Conservation (phyloP, 306 rosid genomes). For the Lablab purpureus region DNA sequence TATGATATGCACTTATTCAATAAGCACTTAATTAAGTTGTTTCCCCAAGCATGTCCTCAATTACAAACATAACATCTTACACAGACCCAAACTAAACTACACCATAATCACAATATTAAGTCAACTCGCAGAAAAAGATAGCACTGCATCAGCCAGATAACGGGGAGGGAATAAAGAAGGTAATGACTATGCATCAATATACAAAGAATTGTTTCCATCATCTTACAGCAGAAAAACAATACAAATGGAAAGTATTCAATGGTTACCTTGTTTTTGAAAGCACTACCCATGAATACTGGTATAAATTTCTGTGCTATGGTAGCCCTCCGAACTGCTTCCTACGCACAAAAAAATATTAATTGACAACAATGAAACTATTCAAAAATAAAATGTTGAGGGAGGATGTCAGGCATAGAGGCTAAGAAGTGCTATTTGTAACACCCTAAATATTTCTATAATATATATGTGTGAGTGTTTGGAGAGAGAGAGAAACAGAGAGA, state of each 20-base stretch:
- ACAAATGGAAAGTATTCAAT: conserved; percentile 7
- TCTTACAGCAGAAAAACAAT: background rate
- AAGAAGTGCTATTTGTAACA: background rate
- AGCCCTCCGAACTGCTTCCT: conserved; percentile 96
- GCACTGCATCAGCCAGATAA: conserved; percentile 9
- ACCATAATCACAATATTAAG: conserved; percentile 29
- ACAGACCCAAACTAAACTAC: conserved; percentile 15
- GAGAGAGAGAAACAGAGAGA: background rate
- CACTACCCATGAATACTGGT: conserved; percentile 99
- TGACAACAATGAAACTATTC: conserved; percentile 1
- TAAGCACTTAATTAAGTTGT: background rate
- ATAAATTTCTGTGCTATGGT: conserved; percentile 83
- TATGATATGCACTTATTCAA: background rate
- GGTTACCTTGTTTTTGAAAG: conserved; percentile 93
- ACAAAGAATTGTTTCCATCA: background rate
- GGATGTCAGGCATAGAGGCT: background rate
- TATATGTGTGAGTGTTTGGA: background rate
- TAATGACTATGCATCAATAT: background rate
- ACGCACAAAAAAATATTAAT: conserved; percentile 27
- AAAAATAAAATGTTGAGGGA: conserved; percentile 26
- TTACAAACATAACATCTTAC: conserved; percentile 8
- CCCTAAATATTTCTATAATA: background rate
- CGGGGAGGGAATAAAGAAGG: background rate
- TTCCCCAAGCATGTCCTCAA: background rate
- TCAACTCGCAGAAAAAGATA: background rate